Evolutionary conservation across 75 land plant species (phyloP), one percentile per base, ranked within the genome.

Genomic region (Pinus albicaulis): DNA sequence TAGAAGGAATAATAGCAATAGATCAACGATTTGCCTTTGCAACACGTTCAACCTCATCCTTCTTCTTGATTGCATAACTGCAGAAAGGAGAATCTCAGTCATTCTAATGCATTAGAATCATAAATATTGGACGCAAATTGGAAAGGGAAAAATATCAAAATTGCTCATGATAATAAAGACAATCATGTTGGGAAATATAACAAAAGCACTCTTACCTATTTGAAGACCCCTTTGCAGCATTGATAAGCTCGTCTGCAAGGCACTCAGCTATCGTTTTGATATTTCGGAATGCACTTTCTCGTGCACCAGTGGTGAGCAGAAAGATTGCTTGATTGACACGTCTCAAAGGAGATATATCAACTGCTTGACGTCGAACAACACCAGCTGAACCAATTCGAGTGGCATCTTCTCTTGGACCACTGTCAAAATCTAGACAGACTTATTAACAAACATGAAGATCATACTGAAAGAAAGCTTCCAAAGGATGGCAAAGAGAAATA

Each of bases 401-500:
- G 0, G 92, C 92, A 81, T 91, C 92, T 80, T 91, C 93, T 22
- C 93, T 79, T 24, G 93, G 93, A 41, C 93, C 93, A 91, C 93
- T 91, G 79, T n/a, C 55, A 36, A 16, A 7, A 7, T 44, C 0
- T 44, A 8, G 10, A 44, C 10, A 8, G 10, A 44, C 52, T 7
- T 44, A 44, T 44, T 44, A 44, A 44, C 10, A 8, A 44, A 7
- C 52, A 44, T 0, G 52, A 44, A 44, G 52, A 44, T 44, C 8
- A 44, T 44, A 7, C 7, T 44, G 8, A 44, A 7, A 0, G 0
- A 44, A 44, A 44, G 52, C 7, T 44, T 44, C 52, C 52, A 44
- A 44, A 44, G 8, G 8, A 44, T 44, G 52, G 52, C 10, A 44
- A 44, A 44, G 8, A 44, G 0, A 44, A 1, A 44, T 44, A 44